A percentile compares a stretch with the other conserved stretches of the same genome.
These are phyloP conservation scores for Pholiota molesta DNA, from an alignment of 768 basidiomycete species.

Conservation along the genomic window DNA sequence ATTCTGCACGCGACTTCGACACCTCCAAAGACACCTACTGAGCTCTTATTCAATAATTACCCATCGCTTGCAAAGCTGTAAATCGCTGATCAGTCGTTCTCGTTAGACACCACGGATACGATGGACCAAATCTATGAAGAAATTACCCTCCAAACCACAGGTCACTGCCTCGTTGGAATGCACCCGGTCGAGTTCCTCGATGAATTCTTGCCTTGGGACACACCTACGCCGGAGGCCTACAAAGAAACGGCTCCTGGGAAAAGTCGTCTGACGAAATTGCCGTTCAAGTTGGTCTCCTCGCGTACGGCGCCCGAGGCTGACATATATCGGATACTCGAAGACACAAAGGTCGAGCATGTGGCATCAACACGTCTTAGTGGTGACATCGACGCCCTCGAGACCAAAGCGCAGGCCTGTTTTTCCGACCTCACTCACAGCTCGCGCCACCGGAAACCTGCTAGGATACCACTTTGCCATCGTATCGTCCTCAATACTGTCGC, in stretches of 20 bases:
- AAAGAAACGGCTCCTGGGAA: background rate
- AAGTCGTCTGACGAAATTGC: background rate
- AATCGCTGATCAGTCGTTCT: too few species aligned
- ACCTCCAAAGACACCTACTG: too few species aligned
- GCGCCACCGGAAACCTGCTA: background rate
- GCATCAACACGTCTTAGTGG: background rate
- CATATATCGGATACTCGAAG: background rate
- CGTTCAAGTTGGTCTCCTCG: background rate
- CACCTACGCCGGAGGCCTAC: background rate
- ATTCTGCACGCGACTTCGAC: too few species aligned
- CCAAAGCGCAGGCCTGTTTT: background rate
- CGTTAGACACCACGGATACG: too few species aligned
- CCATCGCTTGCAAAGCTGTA: too few species aligned
- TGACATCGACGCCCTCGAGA: background rate
- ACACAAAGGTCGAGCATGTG: background rate
- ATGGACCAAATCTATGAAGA: too few species aligned
- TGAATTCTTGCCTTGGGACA: background rate
- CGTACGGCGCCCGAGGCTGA: background rate
- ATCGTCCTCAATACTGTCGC: background rate
- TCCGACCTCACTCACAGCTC: too few species aligned
- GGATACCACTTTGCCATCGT: background rate
- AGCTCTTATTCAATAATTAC: too few species aligned
- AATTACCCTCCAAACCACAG: background rate
- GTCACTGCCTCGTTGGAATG: background rate
- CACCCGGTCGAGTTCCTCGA: background rate